Conservation (phyloP, 1,139 yeast species). For the Meyerozyma smithsonii region DNA sequence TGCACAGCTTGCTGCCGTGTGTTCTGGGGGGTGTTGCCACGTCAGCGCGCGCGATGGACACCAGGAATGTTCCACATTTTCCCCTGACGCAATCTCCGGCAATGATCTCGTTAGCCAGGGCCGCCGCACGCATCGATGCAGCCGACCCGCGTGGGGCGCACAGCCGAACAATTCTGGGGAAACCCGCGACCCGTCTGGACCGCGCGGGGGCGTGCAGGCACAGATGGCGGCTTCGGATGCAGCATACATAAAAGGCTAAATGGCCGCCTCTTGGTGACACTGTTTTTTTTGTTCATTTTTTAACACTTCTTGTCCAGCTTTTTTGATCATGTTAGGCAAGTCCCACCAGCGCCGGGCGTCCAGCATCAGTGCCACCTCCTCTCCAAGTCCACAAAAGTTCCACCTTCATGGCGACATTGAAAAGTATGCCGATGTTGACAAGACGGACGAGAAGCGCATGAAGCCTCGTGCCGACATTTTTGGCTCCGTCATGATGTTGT, state of each 20-base stretch:
- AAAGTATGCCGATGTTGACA: slow-evolving; percentile 7
- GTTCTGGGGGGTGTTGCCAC: too few species aligned
- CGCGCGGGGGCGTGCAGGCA: not conserved
- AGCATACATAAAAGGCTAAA: not conserved
- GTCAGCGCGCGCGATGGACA: too few species aligned
- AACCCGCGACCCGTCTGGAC: slow-evolving; percentile 2
- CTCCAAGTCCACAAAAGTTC: slow-evolving; percentile 6
- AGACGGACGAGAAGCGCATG: not conserved
- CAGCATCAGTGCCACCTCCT: slow-evolving; percentile 1
- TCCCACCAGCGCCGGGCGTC: slow-evolving; percentile 2
- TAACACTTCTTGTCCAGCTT: too few species aligned
- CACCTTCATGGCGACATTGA: slow-evolving; percentile 17
- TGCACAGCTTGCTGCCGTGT: too few species aligned
- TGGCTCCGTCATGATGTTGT: not conserved
- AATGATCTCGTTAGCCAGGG: not conserved
- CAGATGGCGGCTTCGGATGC: not conserved
- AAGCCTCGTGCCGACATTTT: not conserved
- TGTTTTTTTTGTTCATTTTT: not conserved
- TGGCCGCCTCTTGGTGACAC: not conserved
- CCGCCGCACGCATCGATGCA: not conserved
- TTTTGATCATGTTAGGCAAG: not conserved
- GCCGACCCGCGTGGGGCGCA: slow-evolving; percentile 2
- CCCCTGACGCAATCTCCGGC: too few species aligned
- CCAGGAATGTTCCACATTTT: too few species aligned
- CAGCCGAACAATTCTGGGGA: slow-evolving; percentile 2